Evolutionary conservation across 257 asterid genomes (phyloP).

Genomic region (Galeopsis tetrahit): DNA sequence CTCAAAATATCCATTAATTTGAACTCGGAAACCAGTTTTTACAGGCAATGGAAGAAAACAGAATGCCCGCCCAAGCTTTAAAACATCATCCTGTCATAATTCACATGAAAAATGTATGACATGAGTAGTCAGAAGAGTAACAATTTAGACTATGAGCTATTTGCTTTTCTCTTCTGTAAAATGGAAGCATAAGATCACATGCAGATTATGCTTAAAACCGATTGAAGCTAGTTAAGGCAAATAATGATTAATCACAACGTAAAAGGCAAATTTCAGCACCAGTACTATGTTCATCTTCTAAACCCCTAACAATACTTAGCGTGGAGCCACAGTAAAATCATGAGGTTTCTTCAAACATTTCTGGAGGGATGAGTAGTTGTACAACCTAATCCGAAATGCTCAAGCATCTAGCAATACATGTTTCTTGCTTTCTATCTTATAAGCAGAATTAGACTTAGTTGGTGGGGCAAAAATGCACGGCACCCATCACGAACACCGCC

Average conservation of each 20-base stretch:
- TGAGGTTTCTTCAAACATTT: conserved; percentile 16
- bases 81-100: conserved; percentile 59
- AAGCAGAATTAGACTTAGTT: conserved; percentile 25
- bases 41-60: conserved; percentile 97
- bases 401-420: conserved; percentile 15
- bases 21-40: conserved; percentile 84
- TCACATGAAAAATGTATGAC: conserved; percentile 32
- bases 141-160: conserved; percentile 16
- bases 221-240: conserved; percentile 20
- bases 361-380: conserved; percentile 5
- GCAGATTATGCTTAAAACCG: conserved; percentile 6
- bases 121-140: conserved; percentile 28
- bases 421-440: conserved; percentile 4
- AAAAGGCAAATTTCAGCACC: conserved; percentile 11
- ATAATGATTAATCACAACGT: conserved; percentile 24
- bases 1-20: conserved; percentile 90
- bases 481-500: conserved; percentile 20
- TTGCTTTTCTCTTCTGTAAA: conserved; percentile 21
- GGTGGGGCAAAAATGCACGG: conserved; percentile 4
- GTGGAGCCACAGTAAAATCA: conserved; percentile 18
- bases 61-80: conserved; percentile 82
- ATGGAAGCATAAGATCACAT: conserved; percentile 23
- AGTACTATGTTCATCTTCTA: conserved; percentile 24
- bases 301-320: conserved; percentile 24
- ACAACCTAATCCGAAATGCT: conserved; percentile 2